A percentile compares a stretch with the other conserved stretches of the same genome.
Evolutionary conservation across 768 basidiomycete species (phyloP).

Genomic region (Lactarius quietus): DNA sequence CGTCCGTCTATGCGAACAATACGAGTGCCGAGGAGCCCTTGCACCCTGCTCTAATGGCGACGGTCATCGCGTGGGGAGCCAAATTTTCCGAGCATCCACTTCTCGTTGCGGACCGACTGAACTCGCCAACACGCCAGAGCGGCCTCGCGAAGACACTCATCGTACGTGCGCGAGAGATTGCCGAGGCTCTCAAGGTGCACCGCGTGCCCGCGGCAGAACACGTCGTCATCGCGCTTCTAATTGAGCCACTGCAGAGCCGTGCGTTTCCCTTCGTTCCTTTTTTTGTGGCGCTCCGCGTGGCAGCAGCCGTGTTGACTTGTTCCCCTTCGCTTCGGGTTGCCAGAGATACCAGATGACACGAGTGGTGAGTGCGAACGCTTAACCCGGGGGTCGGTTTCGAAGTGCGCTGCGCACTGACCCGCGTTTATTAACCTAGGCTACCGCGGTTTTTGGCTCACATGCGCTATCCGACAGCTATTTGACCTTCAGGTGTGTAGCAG

Average conservation of each 20-base stretch:
- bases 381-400: slow-evolving; percentile 18
- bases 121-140: slow-evolving; percentile 63
- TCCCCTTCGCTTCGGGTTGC: not conserved
- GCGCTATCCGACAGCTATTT: slow-evolving; percentile 72
- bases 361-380: slow-evolving; percentile 53
- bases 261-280: slow-evolving; percentile 38
- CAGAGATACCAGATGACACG: slow-evolving; percentile 71
- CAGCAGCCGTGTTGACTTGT: slow-evolving; percentile 9
- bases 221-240: slow-evolving; percentile 74
- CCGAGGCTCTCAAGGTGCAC: slow-evolving; percentile 84
- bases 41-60: slow-evolving; percentile 77
- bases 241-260: slow-evolving; percentile 88
- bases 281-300: slow-evolving; percentile 3
- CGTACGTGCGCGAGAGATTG: slow-evolving; percentile 77
- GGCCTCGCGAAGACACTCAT: slow-evolving; percentile 73
- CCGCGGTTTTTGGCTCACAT: slow-evolving; percentile 81
- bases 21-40: slow-evolving; percentile 41
- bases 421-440: slow-evolving; percentile 53
- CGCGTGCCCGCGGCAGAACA: slow-evolving; percentile 75
- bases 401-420: not conserved
- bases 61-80: slow-evolving; percentile 87
- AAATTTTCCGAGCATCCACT: slow-evolving; percentile 91
- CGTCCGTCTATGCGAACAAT: slow-evolving; percentile 25
- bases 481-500: slow-evolving; percentile 58
- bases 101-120: slow-evolving; percentile 71